Evolutionary conservation across 106 monocot genomes (phyloP).

Genomic region (Cymbidium sinense): DNA sequence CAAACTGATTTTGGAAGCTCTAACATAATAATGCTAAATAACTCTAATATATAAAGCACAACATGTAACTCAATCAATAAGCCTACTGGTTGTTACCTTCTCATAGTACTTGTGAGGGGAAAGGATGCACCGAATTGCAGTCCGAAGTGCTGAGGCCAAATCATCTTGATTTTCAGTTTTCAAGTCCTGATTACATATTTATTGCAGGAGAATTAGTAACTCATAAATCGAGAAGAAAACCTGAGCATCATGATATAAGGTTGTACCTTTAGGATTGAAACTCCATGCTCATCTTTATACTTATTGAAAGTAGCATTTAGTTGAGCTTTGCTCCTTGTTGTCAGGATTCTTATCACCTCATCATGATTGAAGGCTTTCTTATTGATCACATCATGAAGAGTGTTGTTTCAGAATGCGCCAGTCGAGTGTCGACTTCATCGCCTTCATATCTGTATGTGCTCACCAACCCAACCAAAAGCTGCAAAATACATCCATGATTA

Average conservation of each 20-base stretch:
- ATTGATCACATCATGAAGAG: constrained; percentile 48
- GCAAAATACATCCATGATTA: constrained; percentile 5
- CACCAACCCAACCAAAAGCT: constrained; percentile 70
- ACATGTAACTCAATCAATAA: too few relatives aligned
- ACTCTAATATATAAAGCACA: too few relatives aligned
- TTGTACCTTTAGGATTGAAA: constrained; percentile 58
- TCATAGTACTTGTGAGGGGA: constrained; percentile 64
- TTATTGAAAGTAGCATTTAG: constrained; percentile 77
- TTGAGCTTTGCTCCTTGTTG: constrained; percentile 91
- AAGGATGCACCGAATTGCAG: constrained; percentile 47
- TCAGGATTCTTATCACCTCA: constrained; percentile 65
- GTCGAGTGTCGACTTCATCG: constrained; percentile 30
- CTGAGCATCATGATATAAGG: neutral
- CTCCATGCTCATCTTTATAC: constrained; percentile 63
- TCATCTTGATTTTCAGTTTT: constrained; percentile 26
- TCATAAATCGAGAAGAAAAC: too few relatives aligned
- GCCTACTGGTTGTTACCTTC: constrained; percentile 37
- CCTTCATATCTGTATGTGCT: constrained; percentile 68
- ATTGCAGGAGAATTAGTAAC: neutral
- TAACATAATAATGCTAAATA: too few relatives aligned
- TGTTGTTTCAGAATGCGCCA: constrained; percentile 64
- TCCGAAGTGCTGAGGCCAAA: constrained; percentile 41
- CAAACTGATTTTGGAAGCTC: too few relatives aligned
- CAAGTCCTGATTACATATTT: constrained; percentile 30
- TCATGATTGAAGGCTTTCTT: constrained; percentile 42